phyloP scores from a whole-genome alignment of 495 filamentous ascomycete species.

The Saxispiralis lemnorum region DNA sequence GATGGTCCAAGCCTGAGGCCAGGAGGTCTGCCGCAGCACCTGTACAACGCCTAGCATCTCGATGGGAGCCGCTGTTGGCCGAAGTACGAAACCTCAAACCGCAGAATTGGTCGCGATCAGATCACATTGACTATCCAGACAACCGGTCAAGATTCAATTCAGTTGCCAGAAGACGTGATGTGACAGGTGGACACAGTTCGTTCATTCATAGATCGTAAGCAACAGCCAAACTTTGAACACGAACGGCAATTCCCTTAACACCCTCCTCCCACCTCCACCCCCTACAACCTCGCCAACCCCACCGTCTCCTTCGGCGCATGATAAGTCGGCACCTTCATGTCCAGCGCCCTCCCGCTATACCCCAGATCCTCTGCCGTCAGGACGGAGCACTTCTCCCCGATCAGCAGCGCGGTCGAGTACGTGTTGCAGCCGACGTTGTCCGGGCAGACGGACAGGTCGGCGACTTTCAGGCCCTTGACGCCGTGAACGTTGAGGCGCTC shows the following conservation, averaged over 20 bases:
- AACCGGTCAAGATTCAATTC: no score
- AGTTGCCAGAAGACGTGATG: no score
- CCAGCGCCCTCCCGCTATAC: conserved; percentile 52
- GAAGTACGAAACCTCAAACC: no score
- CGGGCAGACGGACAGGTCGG: conserved; percentile 63
- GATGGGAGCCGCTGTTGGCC: no score
- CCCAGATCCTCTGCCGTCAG: conserved; percentile 54
- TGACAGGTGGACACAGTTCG: no score
- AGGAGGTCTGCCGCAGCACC: no score
- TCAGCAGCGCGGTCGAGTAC: conserved; percentile 56
- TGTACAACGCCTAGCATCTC: no score
- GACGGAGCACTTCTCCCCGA: conserved; percentile 56
- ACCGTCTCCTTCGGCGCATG: conserved; percentile 21
- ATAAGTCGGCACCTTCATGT: conserved; percentile 52
- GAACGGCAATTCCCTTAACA: no score
- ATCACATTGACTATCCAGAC: no score
- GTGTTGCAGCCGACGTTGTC: conserved; percentile 75
- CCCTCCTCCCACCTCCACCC: background rate
- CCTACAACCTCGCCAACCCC: background rate
- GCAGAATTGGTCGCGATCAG: no score
- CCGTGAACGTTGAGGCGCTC: conserved; percentile 67
- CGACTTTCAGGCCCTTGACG: conserved; percentile 64
- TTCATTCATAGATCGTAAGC: background rate
- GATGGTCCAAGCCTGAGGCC: no score
- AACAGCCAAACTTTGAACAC: no score